phyloP scores from a whole-genome alignment of 164 flowering plant genomes.

The Macadamia tetraphylla region DNA sequence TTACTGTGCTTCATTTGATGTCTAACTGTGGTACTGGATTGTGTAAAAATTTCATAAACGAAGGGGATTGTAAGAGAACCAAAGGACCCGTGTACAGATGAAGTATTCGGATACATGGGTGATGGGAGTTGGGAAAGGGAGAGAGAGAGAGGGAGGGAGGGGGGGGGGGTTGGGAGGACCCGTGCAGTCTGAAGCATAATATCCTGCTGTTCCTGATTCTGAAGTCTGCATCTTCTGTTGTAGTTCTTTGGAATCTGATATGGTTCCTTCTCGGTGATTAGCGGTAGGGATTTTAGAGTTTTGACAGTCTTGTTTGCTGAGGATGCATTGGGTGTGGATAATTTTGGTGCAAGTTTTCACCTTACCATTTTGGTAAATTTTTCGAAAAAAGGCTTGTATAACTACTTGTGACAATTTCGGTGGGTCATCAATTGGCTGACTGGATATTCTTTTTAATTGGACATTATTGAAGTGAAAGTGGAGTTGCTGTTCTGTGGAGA shows the following conservation, averaged over 20 bases:
- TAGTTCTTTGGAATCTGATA: too few species aligned
- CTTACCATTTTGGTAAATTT: too few species aligned
- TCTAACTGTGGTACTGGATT: background rate
- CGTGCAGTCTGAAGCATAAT: too few species aligned
- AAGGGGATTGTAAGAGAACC: too few species aligned
- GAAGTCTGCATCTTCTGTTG: constrained; percentile 13
- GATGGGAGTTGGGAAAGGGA: too few species aligned
- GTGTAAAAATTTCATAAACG: background rate
- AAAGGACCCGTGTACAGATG: too few species aligned
- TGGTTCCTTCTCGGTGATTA: constrained; percentile 11
- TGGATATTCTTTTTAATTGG: background rate
- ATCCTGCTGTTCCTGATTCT: too few species aligned
- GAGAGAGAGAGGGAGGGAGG: too few species aligned
- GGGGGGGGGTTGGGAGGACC: too few species aligned
- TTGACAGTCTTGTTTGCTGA: too few species aligned
- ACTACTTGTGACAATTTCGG: background rate
- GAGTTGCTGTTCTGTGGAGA: background rate
- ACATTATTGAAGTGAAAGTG: background rate
- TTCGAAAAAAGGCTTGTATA: constrained; percentile 15
- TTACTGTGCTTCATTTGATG: background rate
- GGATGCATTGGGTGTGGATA: too few species aligned
- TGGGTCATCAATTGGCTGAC: background rate
- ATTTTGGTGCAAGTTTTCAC: constrained; percentile 5
- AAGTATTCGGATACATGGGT: constrained; percentile 30
- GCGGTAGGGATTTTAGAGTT: constrained; percentile 25